Conservation (phyloP, 2,329 filamentous ascomycete genomes). For the Kalmusia sp. region DNA sequence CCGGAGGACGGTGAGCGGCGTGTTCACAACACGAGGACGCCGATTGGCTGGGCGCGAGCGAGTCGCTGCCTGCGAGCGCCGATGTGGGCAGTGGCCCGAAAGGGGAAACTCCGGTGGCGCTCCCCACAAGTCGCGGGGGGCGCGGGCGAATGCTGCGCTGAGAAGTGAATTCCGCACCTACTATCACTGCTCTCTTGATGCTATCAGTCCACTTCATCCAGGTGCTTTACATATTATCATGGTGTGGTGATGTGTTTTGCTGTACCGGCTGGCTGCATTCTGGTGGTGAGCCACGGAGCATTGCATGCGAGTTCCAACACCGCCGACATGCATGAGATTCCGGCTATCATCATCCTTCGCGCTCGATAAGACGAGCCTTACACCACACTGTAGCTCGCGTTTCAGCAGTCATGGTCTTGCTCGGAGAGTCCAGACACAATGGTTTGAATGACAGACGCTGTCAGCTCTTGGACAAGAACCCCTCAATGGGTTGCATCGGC, state of each 20-base stretch:
- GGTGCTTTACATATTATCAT: too few species aligned
- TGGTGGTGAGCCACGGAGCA: not conserved
- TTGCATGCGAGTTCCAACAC: too few species aligned
- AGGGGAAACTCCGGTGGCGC: slow-evolving; percentile 2
- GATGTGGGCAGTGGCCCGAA: not conserved
- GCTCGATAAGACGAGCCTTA: not conserved
- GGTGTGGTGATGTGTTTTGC: not conserved
- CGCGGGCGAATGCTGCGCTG: not conserved
- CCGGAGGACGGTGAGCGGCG: not conserved
- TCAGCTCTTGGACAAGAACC: not conserved
- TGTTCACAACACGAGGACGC: not conserved
- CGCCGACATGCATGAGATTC: not conserved
- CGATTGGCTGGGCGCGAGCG: slow-evolving; percentile 1
- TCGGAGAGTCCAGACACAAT: not conserved
- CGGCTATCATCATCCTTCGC: not conserved
- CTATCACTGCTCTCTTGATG: not conserved
- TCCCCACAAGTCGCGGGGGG: not conserved
- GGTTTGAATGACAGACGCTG: not conserved
- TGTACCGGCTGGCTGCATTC: not conserved
- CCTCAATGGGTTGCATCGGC: not conserved
- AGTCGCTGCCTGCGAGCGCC: not conserved
- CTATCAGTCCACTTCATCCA: too few species aligned
- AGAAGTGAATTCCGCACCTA: not conserved
- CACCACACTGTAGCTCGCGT: not conserved
- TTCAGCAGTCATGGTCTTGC: not conserved